Conservation (phyloP, 345 rosid species). For the Noccaea bulbosa region DNA sequence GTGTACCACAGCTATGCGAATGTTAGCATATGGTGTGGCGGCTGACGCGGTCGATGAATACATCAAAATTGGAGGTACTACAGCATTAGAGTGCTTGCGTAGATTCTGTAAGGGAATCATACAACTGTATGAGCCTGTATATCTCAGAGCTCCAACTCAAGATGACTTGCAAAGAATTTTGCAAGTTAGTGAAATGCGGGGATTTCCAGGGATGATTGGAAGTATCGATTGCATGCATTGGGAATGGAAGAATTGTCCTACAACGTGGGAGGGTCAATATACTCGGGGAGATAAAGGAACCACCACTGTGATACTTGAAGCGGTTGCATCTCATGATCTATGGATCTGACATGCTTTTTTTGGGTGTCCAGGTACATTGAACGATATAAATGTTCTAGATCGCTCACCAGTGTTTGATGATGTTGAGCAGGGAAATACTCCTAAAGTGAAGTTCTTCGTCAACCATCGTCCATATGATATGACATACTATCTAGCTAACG, state of each 20-base stretch:
- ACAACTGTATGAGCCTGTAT: background rate
- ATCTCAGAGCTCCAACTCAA: background rate
- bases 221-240: background rate
- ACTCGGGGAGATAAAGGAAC: too few species aligned
- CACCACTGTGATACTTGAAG: too few species aligned
- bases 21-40: slow-evolving; percentile 8
- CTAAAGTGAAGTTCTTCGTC: too few species aligned
- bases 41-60: background rate
- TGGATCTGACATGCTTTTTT: too few species aligned
- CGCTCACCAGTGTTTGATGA: too few species aligned
- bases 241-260: background rate
- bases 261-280: background rate
- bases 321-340: too few species aligned
- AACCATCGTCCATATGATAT: too few species aligned
- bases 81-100: background rate
- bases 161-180: background rate
- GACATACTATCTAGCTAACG: too few species aligned
- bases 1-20: background rate
- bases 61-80: background rate
- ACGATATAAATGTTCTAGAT: too few species aligned
- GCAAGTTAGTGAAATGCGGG: background rate
- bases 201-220: background rate
- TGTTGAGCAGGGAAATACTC: too few species aligned
- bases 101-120: background rate
- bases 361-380: too few species aligned